Evolutionary conservation across 306 rosid genomes (phyloP).

Genomic region (Ammopiptanthus mongolicus): DNA sequence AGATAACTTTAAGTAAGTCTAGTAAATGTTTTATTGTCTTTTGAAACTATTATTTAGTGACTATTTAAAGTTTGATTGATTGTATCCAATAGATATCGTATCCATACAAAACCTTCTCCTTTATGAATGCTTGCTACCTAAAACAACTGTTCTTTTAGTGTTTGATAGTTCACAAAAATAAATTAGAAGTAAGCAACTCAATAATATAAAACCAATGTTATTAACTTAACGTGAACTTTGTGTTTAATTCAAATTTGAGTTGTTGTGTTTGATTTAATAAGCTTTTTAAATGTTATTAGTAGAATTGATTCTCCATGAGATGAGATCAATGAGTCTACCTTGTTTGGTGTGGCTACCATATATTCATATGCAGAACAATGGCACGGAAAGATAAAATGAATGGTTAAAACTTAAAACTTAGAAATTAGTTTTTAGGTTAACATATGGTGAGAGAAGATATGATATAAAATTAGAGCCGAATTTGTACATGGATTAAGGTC

Average conservation of each 20-base stretch:
- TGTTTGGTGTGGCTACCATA: neutral
- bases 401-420: neutral
- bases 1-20: too few relatives aligned
- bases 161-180: too few relatives aligned
- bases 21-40: too few relatives aligned
- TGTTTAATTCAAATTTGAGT: neutral
- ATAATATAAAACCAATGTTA: neutral
- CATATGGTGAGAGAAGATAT: neutral
- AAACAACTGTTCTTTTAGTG: neutral
- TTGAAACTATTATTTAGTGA: too few relatives aligned
- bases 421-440: neutral
- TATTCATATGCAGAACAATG: neutral
- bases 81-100: too few relatives aligned
- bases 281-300: neutral
- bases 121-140: neutral
- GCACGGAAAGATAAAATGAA: constrained; percentile 15
- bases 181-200: too few relatives aligned
- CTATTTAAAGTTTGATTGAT: too few relatives aligned
- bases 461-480: neutral
- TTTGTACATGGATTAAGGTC: neutral
- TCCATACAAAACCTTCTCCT: too few relatives aligned
- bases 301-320: neutral
- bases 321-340: neutral
- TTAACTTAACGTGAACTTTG: neutral
- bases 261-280: neutral